Evolutionary conservation across 1,139 yeast genomes (phyloP).

Genomic region (Blastobotrys apis): DNA sequence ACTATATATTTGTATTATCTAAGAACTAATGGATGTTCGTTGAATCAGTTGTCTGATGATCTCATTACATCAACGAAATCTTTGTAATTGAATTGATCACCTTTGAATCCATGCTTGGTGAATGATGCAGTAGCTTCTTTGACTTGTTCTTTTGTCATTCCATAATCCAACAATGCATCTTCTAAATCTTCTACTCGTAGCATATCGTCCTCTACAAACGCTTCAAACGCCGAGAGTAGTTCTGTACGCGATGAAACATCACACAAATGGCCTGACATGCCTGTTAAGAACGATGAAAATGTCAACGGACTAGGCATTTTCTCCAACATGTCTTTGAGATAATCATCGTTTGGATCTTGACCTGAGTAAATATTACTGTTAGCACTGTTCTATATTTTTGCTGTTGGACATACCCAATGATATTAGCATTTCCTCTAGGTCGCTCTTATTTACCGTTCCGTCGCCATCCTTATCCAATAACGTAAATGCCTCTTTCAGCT

Average conservation of each 20-base stretch:
- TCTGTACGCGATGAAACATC: slow-evolving; percentile 59
- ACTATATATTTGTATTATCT: too few species aligned
- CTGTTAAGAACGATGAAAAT: slow-evolving; percentile 65
- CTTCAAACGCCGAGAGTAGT: slow-evolving; percentile 57
- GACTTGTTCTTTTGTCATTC: slow-evolving; percentile 51
- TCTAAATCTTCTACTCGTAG: slow-evolving; percentile 51
- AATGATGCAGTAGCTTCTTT: slow-evolving; percentile 54
- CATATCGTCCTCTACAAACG: slow-evolving; percentile 46
- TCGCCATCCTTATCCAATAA: slow-evolving; percentile 85
- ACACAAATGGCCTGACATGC: slow-evolving; percentile 58
- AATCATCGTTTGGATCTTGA: slow-evolving; percentile 38
- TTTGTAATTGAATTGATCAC: slow-evolving; percentile 60
- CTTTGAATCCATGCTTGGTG: slow-evolving; percentile 49
- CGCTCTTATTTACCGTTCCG: slow-evolving; percentile 56
- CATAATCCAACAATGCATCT: slow-evolving; percentile 45
- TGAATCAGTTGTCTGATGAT: slow-evolving; percentile 5
- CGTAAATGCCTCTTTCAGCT: slow-evolving; percentile 49
- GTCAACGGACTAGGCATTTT: slow-evolving; percentile 56
- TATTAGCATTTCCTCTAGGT: slow-evolving; percentile 54
- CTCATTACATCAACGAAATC: slow-evolving; percentile 29
- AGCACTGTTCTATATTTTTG: not conserved
- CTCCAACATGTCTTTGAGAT: slow-evolving; percentile 41
- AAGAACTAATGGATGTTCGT: too few species aligned
- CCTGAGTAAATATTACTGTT: too few species aligned
- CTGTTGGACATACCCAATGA: too few species aligned